phyloP scores from a whole-genome alignment of 345 rosid species.

The Ricinus communis region DNA sequence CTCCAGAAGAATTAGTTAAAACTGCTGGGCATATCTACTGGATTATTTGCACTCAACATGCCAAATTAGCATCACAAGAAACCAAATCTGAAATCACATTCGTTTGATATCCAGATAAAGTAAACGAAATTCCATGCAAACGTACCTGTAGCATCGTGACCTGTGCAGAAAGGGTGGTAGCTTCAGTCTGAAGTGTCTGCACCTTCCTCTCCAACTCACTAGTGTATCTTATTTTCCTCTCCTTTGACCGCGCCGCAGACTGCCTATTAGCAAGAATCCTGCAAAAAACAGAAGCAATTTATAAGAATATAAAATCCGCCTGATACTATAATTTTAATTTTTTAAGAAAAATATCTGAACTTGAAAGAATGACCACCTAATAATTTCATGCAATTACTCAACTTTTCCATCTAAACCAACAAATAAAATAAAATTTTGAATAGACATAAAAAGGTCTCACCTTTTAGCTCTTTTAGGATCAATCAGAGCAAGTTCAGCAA shows the following conservation, averaged over 20 bases:
- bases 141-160: constrained; percentile 85
- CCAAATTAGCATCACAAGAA: neutral
- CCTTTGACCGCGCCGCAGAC: constrained; percentile 94
- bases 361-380: too few species aligned
- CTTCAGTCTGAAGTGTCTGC: constrained; percentile 97
- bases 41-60: neutral
- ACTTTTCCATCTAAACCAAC: too few species aligned
- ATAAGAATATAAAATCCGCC: too few species aligned
- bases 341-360: too few species aligned
- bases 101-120: neutral
- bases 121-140: neutral
- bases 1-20: neutral
- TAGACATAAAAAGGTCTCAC: constrained; percentile 26
- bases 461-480: constrained; percentile 98
- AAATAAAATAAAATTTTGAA: too few species aligned
- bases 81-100: neutral
- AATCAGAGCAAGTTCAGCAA: constrained; percentile 83
- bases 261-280: constrained; percentile 95
- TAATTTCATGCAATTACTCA: neutral
- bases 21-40: neutral
- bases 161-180: constrained; percentile 95
- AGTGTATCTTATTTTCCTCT: constrained; percentile 81
- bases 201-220: constrained; percentile 94
- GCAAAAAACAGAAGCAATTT: constrained; percentile 14
- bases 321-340: too few species aligned